A percentile compares a stretch with the other conserved stretches of the same genome.
Conservation (phyloP, 176 grass and related monocot species). For the Canna indica region DNA sequence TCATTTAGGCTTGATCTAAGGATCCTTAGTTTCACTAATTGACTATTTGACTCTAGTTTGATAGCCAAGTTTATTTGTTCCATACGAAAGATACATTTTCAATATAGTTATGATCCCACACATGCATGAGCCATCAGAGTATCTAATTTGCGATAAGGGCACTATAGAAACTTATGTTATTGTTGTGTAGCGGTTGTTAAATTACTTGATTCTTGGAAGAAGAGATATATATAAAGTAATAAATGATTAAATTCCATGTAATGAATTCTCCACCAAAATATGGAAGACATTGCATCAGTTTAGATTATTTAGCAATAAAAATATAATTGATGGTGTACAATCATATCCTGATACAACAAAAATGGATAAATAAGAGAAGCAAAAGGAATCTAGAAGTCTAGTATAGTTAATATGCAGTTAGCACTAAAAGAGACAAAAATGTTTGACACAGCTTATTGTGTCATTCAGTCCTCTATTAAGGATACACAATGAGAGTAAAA, state of each 20-base stretch:
- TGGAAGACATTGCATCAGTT: not conserved
- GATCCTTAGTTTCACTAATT: not conserved
- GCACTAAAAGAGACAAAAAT: not conserved
- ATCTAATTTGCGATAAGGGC: not conserved
- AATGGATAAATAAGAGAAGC: not conserved
- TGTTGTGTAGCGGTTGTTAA: not conserved
- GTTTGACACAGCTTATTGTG: not conserved
- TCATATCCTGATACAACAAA: not conserved
- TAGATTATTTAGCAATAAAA: not conserved
- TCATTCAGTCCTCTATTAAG: not conserved
- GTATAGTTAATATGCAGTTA: not conserved
- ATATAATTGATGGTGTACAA: not conserved
- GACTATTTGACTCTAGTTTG: not conserved
- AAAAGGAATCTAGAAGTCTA: not conserved
- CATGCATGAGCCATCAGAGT: not conserved
- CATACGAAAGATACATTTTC: not conserved
- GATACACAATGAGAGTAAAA: not conserved
- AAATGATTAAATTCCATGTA: too few species aligned
- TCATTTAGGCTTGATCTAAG: not conserved
- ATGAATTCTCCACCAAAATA: not conserved
- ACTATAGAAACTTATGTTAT: not conserved
- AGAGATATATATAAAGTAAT: not conserved
- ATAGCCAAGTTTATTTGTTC: not conserved
- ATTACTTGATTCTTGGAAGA: not conserved
- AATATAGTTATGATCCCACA: not conserved